Conservation (phyloP, 768 basidiomycete genomes). For the Amanita exitialis region DNA sequence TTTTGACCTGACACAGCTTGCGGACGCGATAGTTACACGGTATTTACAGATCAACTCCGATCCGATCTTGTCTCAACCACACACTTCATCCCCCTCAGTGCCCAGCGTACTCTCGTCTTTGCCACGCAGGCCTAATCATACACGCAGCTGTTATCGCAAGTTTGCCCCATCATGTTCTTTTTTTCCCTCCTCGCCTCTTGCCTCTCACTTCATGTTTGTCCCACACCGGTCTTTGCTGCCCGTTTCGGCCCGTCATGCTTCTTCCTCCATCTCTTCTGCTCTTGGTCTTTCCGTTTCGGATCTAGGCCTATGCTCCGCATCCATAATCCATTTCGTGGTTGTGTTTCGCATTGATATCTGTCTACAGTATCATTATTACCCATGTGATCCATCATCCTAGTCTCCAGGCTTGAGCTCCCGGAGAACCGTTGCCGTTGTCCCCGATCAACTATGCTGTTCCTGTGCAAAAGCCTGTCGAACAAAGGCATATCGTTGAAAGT, state of each 20-base stretch:
- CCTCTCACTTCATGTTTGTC: neutral
- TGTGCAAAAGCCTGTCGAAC: slow-evolving; percentile 70
- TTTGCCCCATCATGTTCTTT: neutral
- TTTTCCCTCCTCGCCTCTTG: neutral
- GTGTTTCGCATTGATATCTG: slow-evolving; percentile 1
- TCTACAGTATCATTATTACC: slow-evolving; percentile 5
- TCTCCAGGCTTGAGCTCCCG: neutral
- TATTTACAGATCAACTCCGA: slow-evolving; percentile 9
- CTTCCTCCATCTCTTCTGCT: neutral
- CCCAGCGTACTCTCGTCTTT: neutral
- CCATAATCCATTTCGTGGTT: neutral
- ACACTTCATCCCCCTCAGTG: neutral
- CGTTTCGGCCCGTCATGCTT: slow-evolving; percentile 4
- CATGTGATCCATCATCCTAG: neutral
- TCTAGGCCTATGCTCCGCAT: slow-evolving; percentile 1
- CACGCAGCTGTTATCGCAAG: neutral
- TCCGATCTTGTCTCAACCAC: slow-evolving; percentile 1
- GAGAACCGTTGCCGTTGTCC: slow-evolving; percentile 12
- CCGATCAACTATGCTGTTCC: slow-evolving; percentile 27
- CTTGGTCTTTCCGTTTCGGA: slow-evolving; percentile 1
- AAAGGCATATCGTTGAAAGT: slow-evolving; percentile 85
- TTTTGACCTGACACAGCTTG: slow-evolving; percentile 9
- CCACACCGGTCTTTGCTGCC: slow-evolving; percentile 2
- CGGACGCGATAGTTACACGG: slow-evolving; percentile 8
- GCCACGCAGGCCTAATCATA: neutral